These are phyloP conservation scores for Boletus sp. DNA, from an alignment of 1,284 basidiomycete genomes.

Conservation along the genomic window DNA sequence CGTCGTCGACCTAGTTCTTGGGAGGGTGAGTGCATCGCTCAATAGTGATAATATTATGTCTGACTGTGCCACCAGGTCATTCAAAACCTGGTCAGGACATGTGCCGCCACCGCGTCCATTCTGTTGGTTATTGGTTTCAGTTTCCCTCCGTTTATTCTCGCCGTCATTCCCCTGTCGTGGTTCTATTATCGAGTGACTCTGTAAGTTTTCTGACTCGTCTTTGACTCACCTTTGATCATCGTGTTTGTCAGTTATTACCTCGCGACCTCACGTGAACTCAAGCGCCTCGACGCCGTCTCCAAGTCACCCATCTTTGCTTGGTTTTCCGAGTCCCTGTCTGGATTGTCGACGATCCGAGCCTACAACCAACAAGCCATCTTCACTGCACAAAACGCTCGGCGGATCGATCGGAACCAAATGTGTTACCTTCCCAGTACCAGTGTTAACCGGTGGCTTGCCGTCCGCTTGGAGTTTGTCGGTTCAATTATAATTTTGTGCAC, in stretches of 20 bases:
- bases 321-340: conserved; percentile 84
- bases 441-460: conserved; percentile 78
- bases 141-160: conserved; percentile 80
- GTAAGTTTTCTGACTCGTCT: conserved; percentile 36
- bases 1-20: conserved; percentile 83
- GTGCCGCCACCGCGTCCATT: conserved; percentile 65
- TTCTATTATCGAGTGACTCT: conserved; percentile 76
- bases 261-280: conserved; percentile 86
- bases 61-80: conserved; percentile 46
- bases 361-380: conserved; percentile 75
- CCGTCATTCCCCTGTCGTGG: conserved; percentile 70
- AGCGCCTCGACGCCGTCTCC: conserved; percentile 87
- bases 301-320: conserved; percentile 89
- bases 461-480: conserved; percentile 82
- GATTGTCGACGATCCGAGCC: conserved; percentile 83
- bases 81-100: conserved; percentile 61
- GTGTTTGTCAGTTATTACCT: conserved; percentile 71
- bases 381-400: conserved; percentile 70
- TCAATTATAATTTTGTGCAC: conserved; percentile 77
- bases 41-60: neutral
- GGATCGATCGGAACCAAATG: conserved; percentile 82
- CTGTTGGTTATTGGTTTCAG: conserved; percentile 74
- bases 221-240: conserved; percentile 1
- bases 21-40: conserved; percentile 42
- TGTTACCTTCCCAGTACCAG: conserved; percentile 72